Base-by-base conservation (phyloP, 2,329 filamentous ascomycete species). In the Colletotrichum horii region DNA sequence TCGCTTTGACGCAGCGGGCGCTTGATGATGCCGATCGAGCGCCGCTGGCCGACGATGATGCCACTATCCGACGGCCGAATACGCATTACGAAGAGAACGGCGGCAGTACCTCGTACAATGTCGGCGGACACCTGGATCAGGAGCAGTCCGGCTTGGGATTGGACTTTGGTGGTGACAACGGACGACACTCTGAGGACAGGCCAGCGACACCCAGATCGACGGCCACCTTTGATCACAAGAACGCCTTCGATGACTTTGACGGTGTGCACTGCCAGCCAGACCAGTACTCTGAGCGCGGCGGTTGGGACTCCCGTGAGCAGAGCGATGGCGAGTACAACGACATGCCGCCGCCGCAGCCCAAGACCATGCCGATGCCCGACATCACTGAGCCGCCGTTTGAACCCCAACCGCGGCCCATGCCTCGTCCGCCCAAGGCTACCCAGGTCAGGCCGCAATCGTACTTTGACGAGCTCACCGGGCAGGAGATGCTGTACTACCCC, bases 401-500 rank as follows among this genome's bases (percentile, higher is more conserved):
- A 5, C 52, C 77, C 2, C 76, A 81, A 22, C 32, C 61, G 24
- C 32, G 34, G 22, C 62, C 76, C 76, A 79, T 70, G 76, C 82
- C 77, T 61, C 82, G 74, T 34, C 80, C 55, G 72, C 78, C 76
- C 62, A 70, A 79, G 34, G 80, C 80, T 43, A 66, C 73, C 22
- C 81, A 83, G 78, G 81, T 84, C 4, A 84, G 85, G 22, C 89
- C 91, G 14, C 88, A 90, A 76, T 92, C 92, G 1, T 93, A 92
- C 82, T 85, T 91, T 80, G 89, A 93, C 80, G 91, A 91, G 3
- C 87, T 89, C 30, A 93, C 93, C 2, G 93, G 92, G 6, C 92
- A 96, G 78, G 89, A 93, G 79, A 98, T 98, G 95, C 92, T 98
- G 12, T 98, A 94, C 84, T 99, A 99, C 83, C 97, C 97, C 16